Conservation (phyloP, 352 stramenopile genomes). For the Phytophthora parvispora region DNA sequence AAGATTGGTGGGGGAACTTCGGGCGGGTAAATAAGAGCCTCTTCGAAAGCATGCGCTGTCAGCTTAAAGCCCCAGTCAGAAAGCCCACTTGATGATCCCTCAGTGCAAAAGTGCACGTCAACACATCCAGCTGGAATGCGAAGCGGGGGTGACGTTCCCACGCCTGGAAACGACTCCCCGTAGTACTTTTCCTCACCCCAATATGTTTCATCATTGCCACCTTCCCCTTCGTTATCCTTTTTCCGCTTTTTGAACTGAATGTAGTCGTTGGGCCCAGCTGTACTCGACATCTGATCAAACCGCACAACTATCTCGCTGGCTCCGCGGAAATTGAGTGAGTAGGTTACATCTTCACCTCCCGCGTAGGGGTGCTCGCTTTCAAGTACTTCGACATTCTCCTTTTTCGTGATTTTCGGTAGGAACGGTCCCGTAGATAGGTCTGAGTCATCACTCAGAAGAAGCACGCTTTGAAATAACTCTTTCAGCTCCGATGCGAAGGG, state of each 20-base stretch:
- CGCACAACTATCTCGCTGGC: slow-evolving; percentile 79
- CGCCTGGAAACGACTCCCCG: slow-evolving; percentile 72
- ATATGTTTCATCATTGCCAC: slow-evolving; percentile 38
- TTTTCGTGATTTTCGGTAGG: slow-evolving; percentile 61
- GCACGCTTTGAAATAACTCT: slow-evolving; percentile 34
- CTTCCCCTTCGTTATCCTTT: slow-evolving; percentile 19
- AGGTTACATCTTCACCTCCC: slow-evolving; percentile 66
- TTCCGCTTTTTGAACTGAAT: slow-evolving; percentile 78
- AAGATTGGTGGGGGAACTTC: slow-evolving; percentile 59
- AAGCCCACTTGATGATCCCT: slow-evolving; percentile 45
- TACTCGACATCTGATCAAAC: slow-evolving; percentile 85
- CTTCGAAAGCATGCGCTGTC: slow-evolving; percentile 73
- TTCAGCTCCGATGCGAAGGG: slow-evolving; percentile 40
- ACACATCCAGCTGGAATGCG: slow-evolving; percentile 71
- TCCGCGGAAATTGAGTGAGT: slow-evolving; percentile 71
- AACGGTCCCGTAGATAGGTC: slow-evolving; percentile 19
- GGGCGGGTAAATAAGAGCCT: slow-evolving; percentile 55
- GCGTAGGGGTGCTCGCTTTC: slow-evolving; percentile 85
- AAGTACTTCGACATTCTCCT: slow-evolving; percentile 80
- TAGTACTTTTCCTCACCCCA: slow-evolving; percentile 86
- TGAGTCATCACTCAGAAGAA: slow-evolving; percentile 26
- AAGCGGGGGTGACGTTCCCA: slow-evolving; percentile 63
- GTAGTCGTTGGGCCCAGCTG: slow-evolving; percentile 81
- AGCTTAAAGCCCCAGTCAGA: slow-evolving; percentile 89
- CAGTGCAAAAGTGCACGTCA: slow-evolving; percentile 81